Base-by-base conservation (phyloP, 352 stramenopile species). In the Phytophthora gonapodyides region DNA sequence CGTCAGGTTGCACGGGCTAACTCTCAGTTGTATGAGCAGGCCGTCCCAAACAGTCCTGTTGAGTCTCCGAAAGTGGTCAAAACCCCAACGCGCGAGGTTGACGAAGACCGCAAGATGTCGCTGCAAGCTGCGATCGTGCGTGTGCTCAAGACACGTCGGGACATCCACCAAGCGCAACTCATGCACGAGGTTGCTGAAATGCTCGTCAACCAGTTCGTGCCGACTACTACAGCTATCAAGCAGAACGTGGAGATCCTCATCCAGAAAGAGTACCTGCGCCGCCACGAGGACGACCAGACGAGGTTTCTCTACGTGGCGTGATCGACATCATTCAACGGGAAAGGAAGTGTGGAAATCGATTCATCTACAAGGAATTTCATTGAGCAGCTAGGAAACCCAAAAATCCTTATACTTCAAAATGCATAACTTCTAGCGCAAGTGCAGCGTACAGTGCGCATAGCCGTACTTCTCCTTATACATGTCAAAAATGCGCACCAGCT, bases 61-160 rank as follows among this genome's bases (percentile, higher is more conserved):
- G 84, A 93, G 48, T 88, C 83, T 12, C 78, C 80, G 9, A 91
- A 88, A 38, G 74, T 69, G 7, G 58, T 61, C 7, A 86, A 79
- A 60, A 62, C 57, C 11, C 73, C 79, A 31, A 78, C 70, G 16
- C 79, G 82, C 10, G 87, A 94, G 70, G 82, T 95, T 42, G 79
- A 90, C 66, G 87, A 95, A 61, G 89, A 97, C 63, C 83, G 89
- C 9, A 96, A 93, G 51, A 95, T 95, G 87, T 75, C 84, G 24
- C 73, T 95, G 15, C 87, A 95, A 61, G 87, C 87, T 5, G 80
- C 81, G 8, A 94, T 95, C 19, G 87, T 95, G 27, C 87, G 87
- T 7, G 78, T 95, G 10, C 64, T 95, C 2, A 95, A 95, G 53
- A 90, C 87, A 9, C 81, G 87, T 37, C 78, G 88, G 15, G 89